Percentiles rank a stretch among this genome's conserved stretches.
Conservation (phyloP, 2,329 filamentous ascomycete genomes). For the Cordyceps cateniannulata region DNA sequence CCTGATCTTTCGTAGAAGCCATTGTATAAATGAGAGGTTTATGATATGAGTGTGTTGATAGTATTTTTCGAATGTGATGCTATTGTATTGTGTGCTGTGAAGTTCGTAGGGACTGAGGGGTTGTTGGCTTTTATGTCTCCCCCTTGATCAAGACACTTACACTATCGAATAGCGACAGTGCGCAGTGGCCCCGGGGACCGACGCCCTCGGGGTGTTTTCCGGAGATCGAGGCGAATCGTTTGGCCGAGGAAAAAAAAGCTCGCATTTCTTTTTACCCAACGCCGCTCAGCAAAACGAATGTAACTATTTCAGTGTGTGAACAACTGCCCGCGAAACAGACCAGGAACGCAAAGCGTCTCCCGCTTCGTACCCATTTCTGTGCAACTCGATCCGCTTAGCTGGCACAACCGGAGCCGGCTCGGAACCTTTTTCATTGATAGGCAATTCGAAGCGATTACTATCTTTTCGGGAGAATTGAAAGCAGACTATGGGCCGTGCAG, state of each 20-base stretch:
- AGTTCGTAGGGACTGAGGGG: background rate
- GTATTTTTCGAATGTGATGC: background rate
- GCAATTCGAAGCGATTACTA: background rate
- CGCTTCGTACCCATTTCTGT: too few species aligned
- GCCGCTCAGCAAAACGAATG: background rate
- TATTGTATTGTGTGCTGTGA: background rate
- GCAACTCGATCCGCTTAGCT: too few species aligned
- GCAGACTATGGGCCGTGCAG: background rate
- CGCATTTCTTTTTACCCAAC: too few species aligned
- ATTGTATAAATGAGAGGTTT: background rate
- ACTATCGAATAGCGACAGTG: background rate
- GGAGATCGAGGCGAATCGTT: background rate
- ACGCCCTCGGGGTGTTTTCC: background rate
- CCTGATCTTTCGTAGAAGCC: background rate
- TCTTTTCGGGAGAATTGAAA: background rate
- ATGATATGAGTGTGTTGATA: background rate
- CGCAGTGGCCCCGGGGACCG: background rate
- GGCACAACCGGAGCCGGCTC: too few species aligned
- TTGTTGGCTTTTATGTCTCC: background rate
- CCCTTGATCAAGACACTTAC: background rate
- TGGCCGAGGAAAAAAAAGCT: background rate
- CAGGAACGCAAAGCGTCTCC: background rate
- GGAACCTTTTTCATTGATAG: background rate
- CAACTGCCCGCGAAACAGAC: background rate
- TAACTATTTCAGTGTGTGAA: background rate